phyloP scores from a whole-genome alignment of 345 rosid species.

The Sonneratia alba region DNA sequence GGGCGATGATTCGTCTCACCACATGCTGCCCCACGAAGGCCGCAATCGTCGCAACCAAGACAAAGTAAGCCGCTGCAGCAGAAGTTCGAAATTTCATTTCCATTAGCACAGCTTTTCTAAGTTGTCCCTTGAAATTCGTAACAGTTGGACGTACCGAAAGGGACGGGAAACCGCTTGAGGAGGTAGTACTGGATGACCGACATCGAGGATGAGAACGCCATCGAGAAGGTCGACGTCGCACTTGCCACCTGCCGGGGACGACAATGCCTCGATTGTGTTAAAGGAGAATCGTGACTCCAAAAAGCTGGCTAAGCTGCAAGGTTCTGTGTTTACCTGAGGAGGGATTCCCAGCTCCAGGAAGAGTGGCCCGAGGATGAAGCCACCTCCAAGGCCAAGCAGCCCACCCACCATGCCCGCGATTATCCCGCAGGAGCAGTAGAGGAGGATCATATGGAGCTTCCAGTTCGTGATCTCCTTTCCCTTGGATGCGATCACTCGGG shows the following conservation, averaged over 20 bases:
- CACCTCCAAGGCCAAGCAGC: slow-evolving; percentile 65
- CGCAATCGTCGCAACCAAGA: slow-evolving; percentile 43
- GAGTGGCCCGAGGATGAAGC: slow-evolving; percentile 67
- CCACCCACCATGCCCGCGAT: slow-evolving; percentile 69
- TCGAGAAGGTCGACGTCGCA: slow-evolving; percentile 66
- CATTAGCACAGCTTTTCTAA: no score
- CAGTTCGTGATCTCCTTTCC: slow-evolving; percentile 53
- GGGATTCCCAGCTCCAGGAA: slow-evolving; percentile 67
- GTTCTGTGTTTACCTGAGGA: slow-evolving; percentile 37
- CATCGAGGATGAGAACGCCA: slow-evolving; percentile 62
- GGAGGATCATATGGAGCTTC: slow-evolving; percentile 42
- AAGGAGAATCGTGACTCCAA: neutral
- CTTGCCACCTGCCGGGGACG: slow-evolving; percentile 49
- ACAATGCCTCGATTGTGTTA: neutral
- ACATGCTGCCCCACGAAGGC: slow-evolving; percentile 58
- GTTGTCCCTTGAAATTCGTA: no score
- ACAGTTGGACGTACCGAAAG: slow-evolving; percentile 32
- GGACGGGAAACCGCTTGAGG: slow-evolving; percentile 55
- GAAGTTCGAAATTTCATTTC: neutral
- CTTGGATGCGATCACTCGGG: slow-evolving; percentile 52
- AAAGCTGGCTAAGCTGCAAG: neutral
- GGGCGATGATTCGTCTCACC: slow-evolving; percentile 44
- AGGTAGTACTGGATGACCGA: slow-evolving; percentile 62
- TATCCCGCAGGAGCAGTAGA: slow-evolving; percentile 52
- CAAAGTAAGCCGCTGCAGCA: slow-evolving; percentile 48